Percentiles rank a stretch among this genome's conserved stretches.
Evolutionary conservation across 2,329 filamentous ascomycete species (phyloP).

Genomic region (Colletotrichum musae): DNA sequence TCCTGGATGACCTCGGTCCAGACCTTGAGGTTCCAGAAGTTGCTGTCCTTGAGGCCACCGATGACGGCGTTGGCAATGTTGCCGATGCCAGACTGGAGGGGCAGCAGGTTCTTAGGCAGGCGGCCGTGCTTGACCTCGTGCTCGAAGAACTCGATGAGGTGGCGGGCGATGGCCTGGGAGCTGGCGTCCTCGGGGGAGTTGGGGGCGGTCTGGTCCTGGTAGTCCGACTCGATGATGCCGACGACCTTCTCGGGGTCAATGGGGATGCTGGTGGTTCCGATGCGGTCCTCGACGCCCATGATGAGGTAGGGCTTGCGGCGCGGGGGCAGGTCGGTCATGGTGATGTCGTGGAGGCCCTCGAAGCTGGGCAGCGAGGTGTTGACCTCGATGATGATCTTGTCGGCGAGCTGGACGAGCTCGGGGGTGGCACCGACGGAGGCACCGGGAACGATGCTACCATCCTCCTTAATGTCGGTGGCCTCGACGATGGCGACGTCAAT

Average conservation of each 20-base stretch:
- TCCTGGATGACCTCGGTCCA: conserved; percentile 97
- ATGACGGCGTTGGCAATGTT: conserved; percentile 96
- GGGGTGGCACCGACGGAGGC: conserved; percentile 89
- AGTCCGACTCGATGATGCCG: conserved; percentile 87
- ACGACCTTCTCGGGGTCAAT: conserved; percentile 89
- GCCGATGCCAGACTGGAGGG: conserved; percentile 89
- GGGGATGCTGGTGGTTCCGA: conserved; percentile 86
- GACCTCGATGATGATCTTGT: conserved; percentile 92
- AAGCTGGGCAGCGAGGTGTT: conserved; percentile 90
- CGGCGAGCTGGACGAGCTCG: conserved; percentile 90
- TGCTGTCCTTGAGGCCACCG: conserved; percentile 83
- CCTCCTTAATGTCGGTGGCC: conserved; percentile 88
- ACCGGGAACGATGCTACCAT: conserved; percentile 90
- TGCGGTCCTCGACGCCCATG: conserved; percentile 88
- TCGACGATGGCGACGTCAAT: conserved; percentile 90
- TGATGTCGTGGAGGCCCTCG: conserved; percentile 91
- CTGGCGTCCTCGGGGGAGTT: conserved; percentile 83
- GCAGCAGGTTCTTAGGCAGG: conserved; percentile 82
- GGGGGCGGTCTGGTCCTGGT: conserved; percentile 80
- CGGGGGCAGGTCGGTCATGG: conserved; percentile 87
- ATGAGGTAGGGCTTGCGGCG: conserved; percentile 87
- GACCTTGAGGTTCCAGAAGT: conserved; percentile 90
- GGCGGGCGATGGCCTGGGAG: conserved; percentile 80
- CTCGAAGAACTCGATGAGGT: conserved; percentile 87
- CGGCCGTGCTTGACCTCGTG: conserved; percentile 86